phyloP scores from a whole-genome alignment of 1,284 basidiomycete genomes.

The Cutaneotrichosporon spelunceum region DNA sequence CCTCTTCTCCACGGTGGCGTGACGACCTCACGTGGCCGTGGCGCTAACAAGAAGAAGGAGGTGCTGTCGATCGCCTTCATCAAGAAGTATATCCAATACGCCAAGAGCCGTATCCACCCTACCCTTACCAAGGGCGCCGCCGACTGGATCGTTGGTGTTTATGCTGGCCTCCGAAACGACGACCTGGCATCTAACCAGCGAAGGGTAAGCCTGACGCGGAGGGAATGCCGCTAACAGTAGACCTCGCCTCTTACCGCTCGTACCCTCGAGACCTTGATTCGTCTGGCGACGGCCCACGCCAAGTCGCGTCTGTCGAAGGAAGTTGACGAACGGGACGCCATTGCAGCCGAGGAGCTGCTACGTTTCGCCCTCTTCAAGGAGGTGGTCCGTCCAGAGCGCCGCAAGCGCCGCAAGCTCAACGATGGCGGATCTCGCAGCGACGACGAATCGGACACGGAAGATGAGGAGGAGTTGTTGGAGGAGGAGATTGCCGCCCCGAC shows the following conservation, averaged over 20 bases:
- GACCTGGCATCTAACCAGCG: constrained; percentile 86
- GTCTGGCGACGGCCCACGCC: constrained; percentile 95
- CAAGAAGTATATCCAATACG: constrained; percentile 98
- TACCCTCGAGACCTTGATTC: constrained; percentile 97
- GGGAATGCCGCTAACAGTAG: constrained; percentile 51
- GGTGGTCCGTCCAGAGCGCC: constrained; percentile 72
- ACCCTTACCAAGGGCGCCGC: constrained; percentile 87
- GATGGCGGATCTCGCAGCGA: constrained; percentile 58
- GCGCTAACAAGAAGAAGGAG: constrained; percentile 65
- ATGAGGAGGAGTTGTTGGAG: constrained; percentile 53
- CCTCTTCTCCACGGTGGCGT: constrained; percentile 88
- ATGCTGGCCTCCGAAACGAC: constrained; percentile 87
- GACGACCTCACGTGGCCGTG: constrained; percentile 59
- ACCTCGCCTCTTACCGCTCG: constrained; percentile 97
- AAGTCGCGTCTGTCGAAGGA: constrained; percentile 85
- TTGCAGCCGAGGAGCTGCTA: constrained; percentile 89
- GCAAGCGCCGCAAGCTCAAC: constrained; percentile 74
- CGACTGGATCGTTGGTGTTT: constrained; percentile 90
- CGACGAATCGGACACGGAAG: constrained; percentile 56
- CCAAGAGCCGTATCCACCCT: constrained; percentile 82
- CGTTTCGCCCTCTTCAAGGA: constrained; percentile 98
- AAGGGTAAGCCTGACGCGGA: constrained; percentile 58
- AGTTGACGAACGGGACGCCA: constrained; percentile 83
- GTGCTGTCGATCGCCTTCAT: constrained; percentile 90
- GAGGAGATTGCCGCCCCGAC: constrained; percentile 29